phyloP scores from a whole-genome alignment of 108 stramenopile species.

The Cyclostephanos invisitatus region DNA sequence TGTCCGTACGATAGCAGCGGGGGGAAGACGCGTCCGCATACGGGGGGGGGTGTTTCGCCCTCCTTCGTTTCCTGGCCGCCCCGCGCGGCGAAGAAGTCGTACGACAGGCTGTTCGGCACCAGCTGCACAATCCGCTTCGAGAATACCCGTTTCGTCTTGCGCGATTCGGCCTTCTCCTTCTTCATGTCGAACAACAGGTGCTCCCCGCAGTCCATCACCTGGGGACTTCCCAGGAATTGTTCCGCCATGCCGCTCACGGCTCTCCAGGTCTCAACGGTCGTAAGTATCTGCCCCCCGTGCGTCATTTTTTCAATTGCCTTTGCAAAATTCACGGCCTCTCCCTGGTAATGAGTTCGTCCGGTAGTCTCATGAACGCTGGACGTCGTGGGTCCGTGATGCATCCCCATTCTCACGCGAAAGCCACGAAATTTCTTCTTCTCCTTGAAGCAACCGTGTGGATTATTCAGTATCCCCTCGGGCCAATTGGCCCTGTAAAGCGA shows the following conservation, averaged over 20 bases:
- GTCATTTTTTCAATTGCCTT: constrained; percentile 50
- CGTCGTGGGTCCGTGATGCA: constrained; percentile 48
- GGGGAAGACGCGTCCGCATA: constrained; percentile 45
- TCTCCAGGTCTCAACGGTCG: constrained; percentile 48
- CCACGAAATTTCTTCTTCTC: constrained; percentile 47
- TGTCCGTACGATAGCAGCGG: constrained; percentile 46
- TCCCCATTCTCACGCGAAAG: constrained; percentile 50
- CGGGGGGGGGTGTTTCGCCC: constrained; percentile 23
- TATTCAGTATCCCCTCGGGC: constrained; percentile 44
- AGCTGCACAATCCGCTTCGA: constrained; percentile 46
- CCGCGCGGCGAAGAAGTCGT: constrained; percentile 47
- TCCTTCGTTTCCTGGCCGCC: constrained; percentile 34
- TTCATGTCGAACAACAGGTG: constrained; percentile 45
- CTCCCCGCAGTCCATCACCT: constrained; percentile 52
- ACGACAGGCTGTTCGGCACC: constrained; percentile 38
- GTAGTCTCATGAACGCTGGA: constrained; percentile 40
- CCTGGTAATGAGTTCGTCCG: constrained; percentile 41
- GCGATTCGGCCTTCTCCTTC: constrained; percentile 3
- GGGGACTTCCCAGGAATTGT: constrained; percentile 44
- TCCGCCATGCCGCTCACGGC: constrained; percentile 45
- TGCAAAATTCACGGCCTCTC: constrained; percentile 47
- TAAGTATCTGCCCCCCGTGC: constrained; percentile 56
- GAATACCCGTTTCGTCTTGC: constrained; percentile 6
- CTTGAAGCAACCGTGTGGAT: constrained; percentile 30
- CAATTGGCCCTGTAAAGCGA: constrained; percentile 40